These are phyloP conservation scores for Lactarius trivialis DNA, from an alignment of 768 basidiomycete species.

Conservation along the genomic window DNA sequence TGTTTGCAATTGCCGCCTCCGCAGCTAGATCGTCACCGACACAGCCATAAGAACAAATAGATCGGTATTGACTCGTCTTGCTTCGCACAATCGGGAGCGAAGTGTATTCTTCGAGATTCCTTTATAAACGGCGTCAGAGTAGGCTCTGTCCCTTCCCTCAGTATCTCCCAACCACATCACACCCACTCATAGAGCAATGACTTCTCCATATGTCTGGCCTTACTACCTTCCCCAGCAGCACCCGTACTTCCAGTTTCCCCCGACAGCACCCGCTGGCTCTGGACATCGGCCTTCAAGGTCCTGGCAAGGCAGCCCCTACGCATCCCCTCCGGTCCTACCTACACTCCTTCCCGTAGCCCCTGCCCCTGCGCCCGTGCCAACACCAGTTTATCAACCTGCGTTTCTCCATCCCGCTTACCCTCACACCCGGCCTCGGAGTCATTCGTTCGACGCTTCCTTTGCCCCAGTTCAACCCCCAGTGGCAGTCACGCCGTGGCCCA, in stretches of 20 bases:
- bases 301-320: conserved; percentile 12
- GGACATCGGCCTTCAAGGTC: conserved; percentile 13
- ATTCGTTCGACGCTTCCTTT: conserved; percentile 19
- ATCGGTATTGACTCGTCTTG: conserved; percentile 10
- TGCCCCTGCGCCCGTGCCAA: background rate
- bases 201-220: conserved; percentile 11
- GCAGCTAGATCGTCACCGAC: background rate
- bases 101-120: background rate
- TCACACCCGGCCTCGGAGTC: conserved; percentile 11
- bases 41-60: background rate
- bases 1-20: conserved; percentile 3
- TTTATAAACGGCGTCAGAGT: background rate
- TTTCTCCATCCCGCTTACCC: conserved; percentile 10
- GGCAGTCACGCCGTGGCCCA: conserved; percentile 1
- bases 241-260: conserved; percentile 18
- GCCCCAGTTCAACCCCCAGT: background rate
- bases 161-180: background rate
- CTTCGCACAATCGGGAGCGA: background rate
- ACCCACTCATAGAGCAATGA: conserved; percentile 5
- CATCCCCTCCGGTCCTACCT: conserved; percentile 14
- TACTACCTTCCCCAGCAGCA: conserved; percentile 18
- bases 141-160: background rate
- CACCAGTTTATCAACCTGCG: conserved; percentile 7
- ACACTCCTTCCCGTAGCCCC: conserved; percentile 3
- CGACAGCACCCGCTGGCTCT: background rate